These are phyloP conservation scores for Bacterosira constricta DNA, from an alignment of 108 stramenopile genomes.

Conservation along the genomic window DNA sequence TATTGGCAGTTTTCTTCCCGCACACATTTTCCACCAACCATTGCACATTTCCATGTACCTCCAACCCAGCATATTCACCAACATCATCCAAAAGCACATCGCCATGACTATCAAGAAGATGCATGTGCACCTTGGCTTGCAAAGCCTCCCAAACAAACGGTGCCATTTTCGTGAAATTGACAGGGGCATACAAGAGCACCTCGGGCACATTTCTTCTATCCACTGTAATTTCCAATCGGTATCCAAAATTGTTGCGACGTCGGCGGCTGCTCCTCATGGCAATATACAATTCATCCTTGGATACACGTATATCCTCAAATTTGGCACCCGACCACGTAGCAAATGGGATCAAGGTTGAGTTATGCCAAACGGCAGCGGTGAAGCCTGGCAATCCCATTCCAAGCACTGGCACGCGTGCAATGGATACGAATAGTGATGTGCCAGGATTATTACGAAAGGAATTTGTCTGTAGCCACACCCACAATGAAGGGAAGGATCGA, in stretches of 20 bases:
- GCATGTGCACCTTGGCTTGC: slow-evolving; percentile 26
- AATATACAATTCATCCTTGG: slow-evolving; percentile 28
- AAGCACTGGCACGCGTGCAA: slow-evolving; percentile 34
- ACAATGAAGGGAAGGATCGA: slow-evolving; percentile 26
- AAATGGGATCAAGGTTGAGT: slow-evolving; percentile 26
- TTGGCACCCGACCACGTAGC: slow-evolving; percentile 34
- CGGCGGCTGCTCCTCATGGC: slow-evolving; percentile 15
- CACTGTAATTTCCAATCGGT: slow-evolving; percentile 32
- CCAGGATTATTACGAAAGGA: slow-evolving; percentile 37
- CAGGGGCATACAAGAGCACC: slow-evolving; percentile 39
- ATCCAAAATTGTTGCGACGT: neutral
- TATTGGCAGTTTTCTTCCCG: slow-evolving; percentile 13
- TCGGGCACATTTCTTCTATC: slow-evolving; percentile 33
- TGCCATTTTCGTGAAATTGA: slow-evolving; percentile 34
- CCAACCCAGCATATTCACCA: slow-evolving; percentile 31
- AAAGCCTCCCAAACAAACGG: slow-evolving; percentile 37
- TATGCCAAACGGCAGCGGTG: slow-evolving; percentile 39
- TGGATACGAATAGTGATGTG: slow-evolving; percentile 43
- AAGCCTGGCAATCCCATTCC: slow-evolving; percentile 38
- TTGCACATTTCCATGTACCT: slow-evolving; percentile 36
- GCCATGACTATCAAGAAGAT: slow-evolving; percentile 11
- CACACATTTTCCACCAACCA: slow-evolving; percentile 38
- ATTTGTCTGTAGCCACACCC: slow-evolving; percentile 46
- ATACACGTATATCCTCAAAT: slow-evolving; percentile 35
- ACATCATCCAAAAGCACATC: slow-evolving; percentile 29